Evolutionary conservation across 225 moss, liverwort and hornwort genomes (phyloP).

Genomic region (Neckera pumila): DNA sequence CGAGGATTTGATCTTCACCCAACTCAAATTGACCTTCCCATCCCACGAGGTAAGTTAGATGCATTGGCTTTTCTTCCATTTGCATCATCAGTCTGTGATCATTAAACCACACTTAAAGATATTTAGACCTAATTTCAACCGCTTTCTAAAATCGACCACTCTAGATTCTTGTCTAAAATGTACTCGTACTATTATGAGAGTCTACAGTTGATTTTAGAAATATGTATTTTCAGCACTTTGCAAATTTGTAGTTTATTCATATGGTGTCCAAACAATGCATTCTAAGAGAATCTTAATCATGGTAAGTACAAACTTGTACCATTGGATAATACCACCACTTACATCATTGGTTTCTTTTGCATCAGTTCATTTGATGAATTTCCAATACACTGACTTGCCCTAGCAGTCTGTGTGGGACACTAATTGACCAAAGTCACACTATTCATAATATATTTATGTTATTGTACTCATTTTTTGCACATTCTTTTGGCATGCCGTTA

Average conservation of each 20-base stretch:
- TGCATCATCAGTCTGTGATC: background rate
- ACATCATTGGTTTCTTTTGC: too few species aligned
- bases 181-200: background rate
- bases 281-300: background rate
- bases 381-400: background rate
- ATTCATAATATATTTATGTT: background rate
- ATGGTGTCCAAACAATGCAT: background rate
- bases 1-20: constrained; percentile 73
- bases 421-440: too few species aligned
- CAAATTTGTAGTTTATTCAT: background rate
- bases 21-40: constrained; percentile 61
- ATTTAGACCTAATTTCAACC: too few species aligned
- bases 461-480: background rate
- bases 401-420: too few species aligned
- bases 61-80: background rate
- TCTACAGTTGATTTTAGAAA: fast-evolving
- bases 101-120: too few species aligned
- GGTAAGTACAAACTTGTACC: background rate
- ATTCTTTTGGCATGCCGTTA: background rate
- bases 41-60: constrained; percentile 46
- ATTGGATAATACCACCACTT: background rate
- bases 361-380: background rate
- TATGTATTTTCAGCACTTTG: background rate
- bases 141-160: too few species aligned
- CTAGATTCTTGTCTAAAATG: background rate